Evolutionary conservation across 2,329 filamentous ascomycete species (phyloP).

Genomic region (Ceratocystis lukuohia): DNA sequence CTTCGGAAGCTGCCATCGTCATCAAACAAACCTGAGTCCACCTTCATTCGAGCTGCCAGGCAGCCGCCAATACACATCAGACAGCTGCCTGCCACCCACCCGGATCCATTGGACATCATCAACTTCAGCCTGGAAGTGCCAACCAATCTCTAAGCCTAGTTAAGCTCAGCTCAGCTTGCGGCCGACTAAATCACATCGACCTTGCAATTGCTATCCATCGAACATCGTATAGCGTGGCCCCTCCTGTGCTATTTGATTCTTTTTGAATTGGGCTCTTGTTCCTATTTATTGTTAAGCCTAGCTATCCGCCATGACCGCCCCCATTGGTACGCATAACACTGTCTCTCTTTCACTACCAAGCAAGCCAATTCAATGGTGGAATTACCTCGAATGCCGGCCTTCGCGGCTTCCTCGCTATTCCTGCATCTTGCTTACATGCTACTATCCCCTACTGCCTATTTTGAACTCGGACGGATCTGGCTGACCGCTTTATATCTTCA

Average conservation of each 20-base stretch:
- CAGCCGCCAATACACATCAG: neutral
- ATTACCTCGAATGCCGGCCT: neutral
- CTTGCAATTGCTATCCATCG: constrained; percentile 1
- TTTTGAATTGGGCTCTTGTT: neutral
- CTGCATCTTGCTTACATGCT: neutral
- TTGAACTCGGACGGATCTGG: constrained; percentile 11
- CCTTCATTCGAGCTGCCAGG: neutral
- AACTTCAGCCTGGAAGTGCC: constrained; percentile 6
- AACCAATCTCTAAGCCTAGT: neutral
- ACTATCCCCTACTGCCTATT: neutral
- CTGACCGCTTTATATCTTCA: constrained; percentile 17
- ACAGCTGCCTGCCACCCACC: neutral
- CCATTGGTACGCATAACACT: constrained; percentile 11
- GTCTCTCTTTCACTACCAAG: neutral
- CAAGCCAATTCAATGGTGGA: neutral
- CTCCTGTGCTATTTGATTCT: neutral
- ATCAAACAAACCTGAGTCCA: neutral
- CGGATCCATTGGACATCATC: neutral
- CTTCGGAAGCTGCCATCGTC: constrained; percentile 8
- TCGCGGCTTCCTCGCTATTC: neutral
- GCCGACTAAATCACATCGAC: neutral
- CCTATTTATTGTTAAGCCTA: neutral
- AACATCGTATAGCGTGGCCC: neutral
- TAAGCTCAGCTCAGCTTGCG: constrained; percentile 3
- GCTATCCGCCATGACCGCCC: constrained; percentile 11